Base-by-base conservation (phyloP, 2,329 filamentous ascomycete genomes). In the Monosporascus sp. region DNA sequence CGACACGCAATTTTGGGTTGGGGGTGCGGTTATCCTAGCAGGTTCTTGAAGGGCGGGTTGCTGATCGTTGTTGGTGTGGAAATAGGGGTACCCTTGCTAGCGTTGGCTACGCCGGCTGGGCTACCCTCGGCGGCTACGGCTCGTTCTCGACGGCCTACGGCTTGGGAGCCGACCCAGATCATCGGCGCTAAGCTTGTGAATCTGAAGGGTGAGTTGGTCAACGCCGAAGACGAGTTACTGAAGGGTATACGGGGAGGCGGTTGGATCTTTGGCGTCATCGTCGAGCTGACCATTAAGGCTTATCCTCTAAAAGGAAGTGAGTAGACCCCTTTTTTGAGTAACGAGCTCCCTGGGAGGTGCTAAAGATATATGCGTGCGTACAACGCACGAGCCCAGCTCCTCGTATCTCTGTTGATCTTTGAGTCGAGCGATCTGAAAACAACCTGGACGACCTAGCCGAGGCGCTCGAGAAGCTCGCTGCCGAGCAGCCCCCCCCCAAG, bases 191-290 rank as follows among this genome's bases (percentile, higher is more conserved):
- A 65, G 41, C 51, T 76, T 3, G 68, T 76, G 2, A 65, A 74
- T 50, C 63, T 65, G 2, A 51, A 67, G 5, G 74, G 72, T 4
- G 54, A 67, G 7, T 57, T 74, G 1, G 58, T 72, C 7, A 65
- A 71, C 6, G 73, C 73, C 1, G 66, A 70, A 41, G 65, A 69
- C 15, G 61, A 63, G 9, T 52, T 76, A 37, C 55, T 75, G 18
- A 66, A 64, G 43, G 72, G 67, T 1, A 69, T 76, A 18, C 63
- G 72, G 1, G 74, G 74, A 2, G 72, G 64, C 5, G 72, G 73
- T 26, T 69, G 72, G 4, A 63, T 63, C 11, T 68, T 75, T 24
- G 73, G 71, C 3, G 61, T 73, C 11, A 70, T 76, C 43, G 66
- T 72, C 7, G 71, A 75, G 53, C 38, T 75, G 7, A 69, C 64